Evolutionary conservation across 2,329 filamentous ascomycete species (phyloP).

Genomic region (Arthrobotrys sphaeroides): DNA sequence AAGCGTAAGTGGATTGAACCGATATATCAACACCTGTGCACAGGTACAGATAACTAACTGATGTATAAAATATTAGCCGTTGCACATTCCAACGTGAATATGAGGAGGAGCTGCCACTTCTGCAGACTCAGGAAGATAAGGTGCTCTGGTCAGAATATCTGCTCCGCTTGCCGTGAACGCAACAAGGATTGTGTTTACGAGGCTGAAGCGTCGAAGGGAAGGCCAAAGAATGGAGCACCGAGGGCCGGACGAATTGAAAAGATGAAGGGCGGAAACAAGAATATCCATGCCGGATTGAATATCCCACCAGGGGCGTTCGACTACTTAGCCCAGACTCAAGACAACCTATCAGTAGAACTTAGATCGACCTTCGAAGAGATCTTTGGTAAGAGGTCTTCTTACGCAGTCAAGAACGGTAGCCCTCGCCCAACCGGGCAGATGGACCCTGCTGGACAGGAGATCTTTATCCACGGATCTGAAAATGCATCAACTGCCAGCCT

Average conservation of each 20-base stretch:
- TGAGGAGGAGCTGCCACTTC: slow-evolving; percentile 56
- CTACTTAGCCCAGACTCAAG: slow-evolving; percentile 32
- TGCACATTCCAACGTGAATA: slow-evolving; percentile 48
- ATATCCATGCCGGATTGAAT: slow-evolving; percentile 27
- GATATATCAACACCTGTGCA: not conserved
- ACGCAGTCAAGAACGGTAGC: slow-evolving; percentile 39
- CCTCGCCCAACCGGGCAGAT: slow-evolving; percentile 40
- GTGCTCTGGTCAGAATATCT: slow-evolving; percentile 53
- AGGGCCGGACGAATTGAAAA: slow-evolving; percentile 42
- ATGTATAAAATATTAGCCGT: slow-evolving; percentile 21
- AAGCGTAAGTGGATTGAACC: slow-evolving; percentile 45
- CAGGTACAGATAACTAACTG: slow-evolving; percentile 11
- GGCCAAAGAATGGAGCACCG: slow-evolving; percentile 49
- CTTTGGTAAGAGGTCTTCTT: slow-evolving; percentile 49
- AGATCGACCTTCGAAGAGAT: slow-evolving; percentile 44
- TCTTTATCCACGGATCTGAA: slow-evolving; percentile 43
- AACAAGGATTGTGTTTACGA: slow-evolving; percentile 55
- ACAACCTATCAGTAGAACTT: slow-evolving; percentile 46
- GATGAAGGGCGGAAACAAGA: slow-evolving; percentile 36
- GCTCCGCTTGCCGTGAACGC: slow-evolving; percentile 54
- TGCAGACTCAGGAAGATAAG: slow-evolving; percentile 53
- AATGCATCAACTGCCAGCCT: slow-evolving; percentile 49
- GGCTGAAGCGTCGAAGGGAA: slow-evolving; percentile 54
- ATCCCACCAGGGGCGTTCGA: slow-evolving; percentile 34
- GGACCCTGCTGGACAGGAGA: slow-evolving; percentile 31